Base-by-base conservation (phyloP, 352 stramenopile genomes). In the Globisporangium cystogenes region DNA sequence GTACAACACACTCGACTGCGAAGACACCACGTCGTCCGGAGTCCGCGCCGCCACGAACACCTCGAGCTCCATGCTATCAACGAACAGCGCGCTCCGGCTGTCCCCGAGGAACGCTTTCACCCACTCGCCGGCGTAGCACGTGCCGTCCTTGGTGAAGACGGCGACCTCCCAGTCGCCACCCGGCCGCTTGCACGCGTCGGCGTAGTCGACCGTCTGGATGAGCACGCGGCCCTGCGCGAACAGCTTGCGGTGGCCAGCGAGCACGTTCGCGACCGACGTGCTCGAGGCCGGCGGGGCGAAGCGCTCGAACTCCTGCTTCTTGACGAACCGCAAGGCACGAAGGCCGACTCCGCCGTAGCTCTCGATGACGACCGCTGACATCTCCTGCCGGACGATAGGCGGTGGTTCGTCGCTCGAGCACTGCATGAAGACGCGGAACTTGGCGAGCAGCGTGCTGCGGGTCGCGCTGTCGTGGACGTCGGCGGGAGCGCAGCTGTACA, bases 1-100 rank as follows among this genome's bases (percentile, higher is more conserved):
- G 33, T 43, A 52, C 2, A 52, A 31, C 47, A 52, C 33, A 37
- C 20, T 11, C 31, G 47, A 52, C 16, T 29, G 7, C 31, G 31
- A 5, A 1, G 20, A 6, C 12, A 52, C 33, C 31, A 52, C 7
- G 3, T 43, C 31, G 11, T 43, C 21, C 5, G 31, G 20, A 1
- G 33, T 33, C 14, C 7, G 18, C 47, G 47, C 47, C 47, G 27
- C 27, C n/a, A 43, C 20, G 31, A 52, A 52, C 11, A 52, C 47
- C 31, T 52, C 47, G 27, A 36, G 31, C 10, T 18, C 36, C 23
- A 18, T 29, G 26, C 26, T 5, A 2, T 29, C 26, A 5, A 29
- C 26, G 26, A 29, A 29, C n/a, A n/a, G n/a, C n/a, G 26, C 5
- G 3, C 26, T 29, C 26, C n/a, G n/a, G n/a, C n/a, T n/a, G 5